Conservation (phyloP, 257 asterid genomes). For the Solanum acaule region DNA sequence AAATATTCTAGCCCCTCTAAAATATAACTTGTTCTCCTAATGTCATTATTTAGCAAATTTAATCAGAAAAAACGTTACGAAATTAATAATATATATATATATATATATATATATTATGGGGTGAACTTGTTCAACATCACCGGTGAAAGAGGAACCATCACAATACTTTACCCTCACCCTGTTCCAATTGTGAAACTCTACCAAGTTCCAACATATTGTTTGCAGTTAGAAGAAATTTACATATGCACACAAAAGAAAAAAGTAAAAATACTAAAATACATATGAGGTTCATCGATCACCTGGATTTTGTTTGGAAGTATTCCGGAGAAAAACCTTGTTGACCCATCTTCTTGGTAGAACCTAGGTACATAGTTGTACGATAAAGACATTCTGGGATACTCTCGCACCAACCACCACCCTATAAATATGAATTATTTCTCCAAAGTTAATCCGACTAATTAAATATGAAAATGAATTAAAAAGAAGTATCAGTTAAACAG, state of each 20-base stretch:
- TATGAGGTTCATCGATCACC: constrained; percentile 23
- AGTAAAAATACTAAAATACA: neutral
- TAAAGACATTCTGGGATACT: constrained; percentile 36
- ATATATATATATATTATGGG: constrained; percentile 32
- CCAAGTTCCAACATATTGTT: neutral
- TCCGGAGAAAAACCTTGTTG: constrained; percentile 40
- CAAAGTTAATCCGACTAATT: neutral
- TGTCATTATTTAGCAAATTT: neutral
- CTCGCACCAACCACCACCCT: constrained; percentile 93
- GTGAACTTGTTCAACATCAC: constrained; percentile 62
- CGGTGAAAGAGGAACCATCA: constrained; percentile 78
- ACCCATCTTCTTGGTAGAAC: constrained; percentile 44
- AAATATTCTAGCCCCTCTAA: constrained; percentile 21
- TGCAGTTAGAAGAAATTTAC: neutral
- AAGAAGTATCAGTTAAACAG: neutral
- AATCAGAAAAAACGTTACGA: neutral
- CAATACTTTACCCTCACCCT: constrained; percentile 62
- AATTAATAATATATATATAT: neutral
- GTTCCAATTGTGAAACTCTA: constrained; percentile 74
- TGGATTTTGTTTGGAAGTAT: constrained; percentile 49
- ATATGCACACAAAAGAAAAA: neutral
- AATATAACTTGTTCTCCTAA: constrained; percentile 23
- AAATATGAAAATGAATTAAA: neutral
- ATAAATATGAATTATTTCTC: neutral
- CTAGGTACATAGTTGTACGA: constrained; percentile 25